A percentile compares a stretch with the other conserved stretches of the same genome.
These are phyloP conservation scores for Hansenula sp. DNA, from an alignment of 1,139 yeast genomes.

Conservation along the genomic window DNA sequence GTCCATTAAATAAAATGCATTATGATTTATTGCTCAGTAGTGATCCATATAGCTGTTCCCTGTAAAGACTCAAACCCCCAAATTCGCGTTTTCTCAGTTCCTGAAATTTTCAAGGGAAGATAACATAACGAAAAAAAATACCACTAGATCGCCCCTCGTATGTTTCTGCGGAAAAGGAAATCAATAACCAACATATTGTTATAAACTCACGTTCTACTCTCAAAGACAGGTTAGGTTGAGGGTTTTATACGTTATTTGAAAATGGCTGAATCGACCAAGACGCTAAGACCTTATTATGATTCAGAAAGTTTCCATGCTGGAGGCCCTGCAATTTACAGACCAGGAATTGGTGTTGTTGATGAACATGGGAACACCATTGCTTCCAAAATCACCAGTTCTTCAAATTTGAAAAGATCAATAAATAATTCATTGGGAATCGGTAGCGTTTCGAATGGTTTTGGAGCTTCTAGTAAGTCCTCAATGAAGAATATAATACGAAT, in stretches of 20 bases:
- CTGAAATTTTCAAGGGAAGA: too few relatives aligned
- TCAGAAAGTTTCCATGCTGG: slow-evolving; percentile 68
- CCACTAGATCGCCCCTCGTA: too few relatives aligned
- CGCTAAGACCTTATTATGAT: slow-evolving; percentile 68
- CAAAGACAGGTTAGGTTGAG: not conserved
- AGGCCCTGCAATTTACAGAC: slow-evolving; percentile 55
- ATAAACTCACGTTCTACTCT: not conserved
- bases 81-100: too few relatives aligned
- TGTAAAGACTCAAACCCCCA: too few relatives aligned
- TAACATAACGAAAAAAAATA: too few relatives aligned
- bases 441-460: not conserved
- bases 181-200: too few relatives aligned
- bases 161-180: too few relatives aligned
- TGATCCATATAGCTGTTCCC: too few relatives aligned
- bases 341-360: slow-evolving; percentile 53
- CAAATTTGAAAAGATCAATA: slow-evolving; percentile 8
- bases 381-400: slow-evolving; percentile 26
- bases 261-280: slow-evolving; percentile 5
- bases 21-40: not conserved
- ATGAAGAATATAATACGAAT: slow-evolving; percentile 18
- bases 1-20: too few relatives aligned
- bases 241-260: not conserved
- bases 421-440: slow-evolving; percentile 9
- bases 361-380: slow-evolving; percentile 32
- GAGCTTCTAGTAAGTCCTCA: slow-evolving; percentile 7